A percentile compares a stretch with the other conserved stretches of the same genome.
Evolutionary conservation across 768 basidiomycete genomes (phyloP).

Genomic region (Serendipita sp.): DNA sequence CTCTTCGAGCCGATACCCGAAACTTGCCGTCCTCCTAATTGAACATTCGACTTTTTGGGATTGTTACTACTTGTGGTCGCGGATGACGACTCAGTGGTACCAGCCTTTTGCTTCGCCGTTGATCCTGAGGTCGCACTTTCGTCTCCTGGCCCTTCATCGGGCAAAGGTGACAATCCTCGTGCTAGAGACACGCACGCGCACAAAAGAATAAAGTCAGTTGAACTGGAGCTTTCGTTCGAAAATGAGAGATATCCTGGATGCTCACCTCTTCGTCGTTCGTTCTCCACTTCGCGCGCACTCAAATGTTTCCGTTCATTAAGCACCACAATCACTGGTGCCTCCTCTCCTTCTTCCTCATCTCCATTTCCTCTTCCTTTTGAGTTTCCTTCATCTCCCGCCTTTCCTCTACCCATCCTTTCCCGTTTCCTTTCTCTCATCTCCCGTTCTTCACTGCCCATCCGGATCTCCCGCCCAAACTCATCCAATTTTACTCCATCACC

Average conservation of each 20-base stretch:
- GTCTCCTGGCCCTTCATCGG: background rate
- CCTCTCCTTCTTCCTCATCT: slow-evolving; percentile 40
- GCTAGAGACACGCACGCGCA: background rate
- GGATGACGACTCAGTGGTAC: background rate
- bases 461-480: slow-evolving; percentile 1
- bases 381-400: background rate
- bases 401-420: background rate
- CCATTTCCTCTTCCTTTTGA: background rate
- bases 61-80: background rate
- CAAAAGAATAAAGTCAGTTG: background rate
- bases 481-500: background rate
- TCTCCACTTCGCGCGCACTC: slow-evolving; percentile 59
- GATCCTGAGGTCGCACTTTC: no score
- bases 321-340: slow-evolving; percentile 80
- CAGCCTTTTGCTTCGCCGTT: background rate
- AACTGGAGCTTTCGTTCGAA: background rate
- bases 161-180: background rate
- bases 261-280: slow-evolving; percentile 55
- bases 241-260: no score
- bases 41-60: background rate
- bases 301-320: slow-evolving; percentile 81
- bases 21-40: background rate
- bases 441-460: background rate
- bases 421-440: background rate
- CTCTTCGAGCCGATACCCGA: background rate